Evolutionary conservation across 2,329 filamentous ascomycete species (phyloP).

Genomic region (Ceratocystiopsis sp.): DNA sequence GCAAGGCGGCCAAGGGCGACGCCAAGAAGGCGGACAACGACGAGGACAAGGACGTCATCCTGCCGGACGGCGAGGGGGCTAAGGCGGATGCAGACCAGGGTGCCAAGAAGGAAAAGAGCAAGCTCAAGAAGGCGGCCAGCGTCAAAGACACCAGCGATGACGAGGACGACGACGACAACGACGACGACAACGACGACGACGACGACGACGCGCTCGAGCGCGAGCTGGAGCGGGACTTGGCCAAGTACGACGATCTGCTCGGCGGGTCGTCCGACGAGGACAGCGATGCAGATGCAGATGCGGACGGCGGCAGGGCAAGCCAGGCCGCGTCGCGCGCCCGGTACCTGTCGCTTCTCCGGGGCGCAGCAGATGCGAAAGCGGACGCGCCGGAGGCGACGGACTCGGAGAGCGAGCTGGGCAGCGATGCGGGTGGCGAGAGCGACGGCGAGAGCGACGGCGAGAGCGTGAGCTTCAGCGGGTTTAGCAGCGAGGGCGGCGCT

Average conservation of each 20-base stretch:
- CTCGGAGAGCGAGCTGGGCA: not conserved
- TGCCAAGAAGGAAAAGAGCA: not conserved
- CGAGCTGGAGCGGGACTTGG: conserved; percentile 5
- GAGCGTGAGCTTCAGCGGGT: not conserved
- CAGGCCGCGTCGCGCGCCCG: conserved; percentile 2
- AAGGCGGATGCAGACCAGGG: too few relatives aligned
- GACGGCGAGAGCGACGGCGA: conserved; percentile 4
- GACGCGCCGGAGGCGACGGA: conserved; percentile 10
- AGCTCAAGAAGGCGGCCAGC: not conserved
- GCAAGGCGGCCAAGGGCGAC: not conserved
- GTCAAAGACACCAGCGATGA: conserved; percentile 16
- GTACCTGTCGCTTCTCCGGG: conserved; percentile 4
- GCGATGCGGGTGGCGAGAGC: conserved; percentile 3
- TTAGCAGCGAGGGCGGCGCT: not conserved
- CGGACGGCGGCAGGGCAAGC: conserved; percentile 5
- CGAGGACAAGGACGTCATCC: not conserved
- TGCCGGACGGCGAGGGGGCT: conserved; percentile 13
- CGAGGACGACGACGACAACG: not conserved
- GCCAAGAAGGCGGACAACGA: not conserved
- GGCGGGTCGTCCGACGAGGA: conserved; percentile 9
- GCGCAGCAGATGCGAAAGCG: conserved; percentile 8
- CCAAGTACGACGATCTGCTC: conserved; percentile 1
- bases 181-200: conserved; percentile 16
- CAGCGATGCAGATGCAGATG: not conserved
- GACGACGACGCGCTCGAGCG: conserved; percentile 6